Base-by-base conservation (phyloP, 2,329 filamentous ascomycete species). In the Neofusicoccum ribis region DNA sequence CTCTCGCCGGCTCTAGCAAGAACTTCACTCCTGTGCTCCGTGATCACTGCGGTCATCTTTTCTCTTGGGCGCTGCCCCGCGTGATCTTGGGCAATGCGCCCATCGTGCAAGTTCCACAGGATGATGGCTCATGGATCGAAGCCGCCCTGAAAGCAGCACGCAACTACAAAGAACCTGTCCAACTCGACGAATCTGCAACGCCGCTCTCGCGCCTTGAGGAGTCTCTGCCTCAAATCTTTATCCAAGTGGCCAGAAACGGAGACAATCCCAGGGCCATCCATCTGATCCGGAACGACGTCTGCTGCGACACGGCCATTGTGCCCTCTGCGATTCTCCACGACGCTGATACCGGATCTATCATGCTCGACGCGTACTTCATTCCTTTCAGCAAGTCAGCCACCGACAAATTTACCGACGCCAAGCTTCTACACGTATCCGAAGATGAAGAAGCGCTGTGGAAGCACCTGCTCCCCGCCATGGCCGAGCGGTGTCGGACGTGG, bases 401-500 rank as follows among this genome's bases (percentile, higher is more conserved):
- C 3, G 14, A 44, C 14, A 44, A 17, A 14, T 44, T 7, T 14
- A 17, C n/a, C 43, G 15, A 15, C 43, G 43, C 43, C 43, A 17
- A 44, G 43, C 12, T 44, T 17, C 43, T 44, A 17, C 43, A 17
- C 43, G 43, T 44, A 17, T 44, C 15, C 8, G 43, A 44, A 14
- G 15, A 17, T 15, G 43, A 44, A 17, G 43, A 44, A 7, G 43
- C 43, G 43, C n/a, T 68, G 17, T 71, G 67, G 70, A 70, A 66
- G 39, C 66, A 70, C 14, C 52, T 69, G 9, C 46, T 70, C 1
- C 67, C 69, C 1, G 46, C 65, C 1, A 67, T 68, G 34, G 70
- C 65, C 17, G 70, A 71, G 70, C 75, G 79, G n/a, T 80, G 78
- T 64, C 73, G 78, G 6, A 67, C 66, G 8, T 80, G 77, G 78